Base-by-base conservation (phyloP, 2,329 filamentous ascomycete genomes). In the Kalaharituber pfeilii region DNA sequence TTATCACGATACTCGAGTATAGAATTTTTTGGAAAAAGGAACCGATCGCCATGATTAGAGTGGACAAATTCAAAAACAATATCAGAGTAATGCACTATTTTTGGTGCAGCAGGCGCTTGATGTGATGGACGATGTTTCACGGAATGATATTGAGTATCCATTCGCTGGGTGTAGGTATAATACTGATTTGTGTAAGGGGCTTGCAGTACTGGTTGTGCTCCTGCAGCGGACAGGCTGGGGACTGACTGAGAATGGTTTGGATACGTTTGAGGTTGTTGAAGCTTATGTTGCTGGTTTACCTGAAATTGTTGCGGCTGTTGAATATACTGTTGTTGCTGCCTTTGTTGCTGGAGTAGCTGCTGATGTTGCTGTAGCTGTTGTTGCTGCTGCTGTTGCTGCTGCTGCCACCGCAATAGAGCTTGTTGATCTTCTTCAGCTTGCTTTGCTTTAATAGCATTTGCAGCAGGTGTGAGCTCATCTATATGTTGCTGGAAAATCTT, bases 401-500 rank as follows among this genome's bases (percentile, higher is more conserved):
- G 45, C 50, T 54, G 49, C 27, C 56, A 53, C 50, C 49, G 29
- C 28, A 30, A 28, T 26, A 28, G 28, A 36, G 55, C 55, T n/a
- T 50, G 50, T 13, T 25, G 26, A 9, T 20, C 30, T 45, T 54
- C 39, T 26, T 51, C 49, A n/a, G 7, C 47, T 3, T 28, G 47
- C 3, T 28, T 28, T 28, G 47, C 47, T 28, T 29, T 28, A 11
- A 28, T 28, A 4, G 47, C 47, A 53, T 55, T 59, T 13, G 59
- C 53, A 39, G 54, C 33, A 26, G 62, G 60, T 1, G 82, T 87
- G 54, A 91, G 75, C 65, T 86, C 80, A 63, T 87, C 82, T 58
- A 91, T 91, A 42, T 91, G 84, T 50, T 74, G 75, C 65, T 91
- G 85, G 62, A 91, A 91, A 58, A 80, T 77, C 49, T 79, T 78